These are phyloP conservation scores for Emmonsiellopsis sp. DNA, from an alignment of 2,329 filamentous ascomycete species.

Conservation along the genomic window DNA sequence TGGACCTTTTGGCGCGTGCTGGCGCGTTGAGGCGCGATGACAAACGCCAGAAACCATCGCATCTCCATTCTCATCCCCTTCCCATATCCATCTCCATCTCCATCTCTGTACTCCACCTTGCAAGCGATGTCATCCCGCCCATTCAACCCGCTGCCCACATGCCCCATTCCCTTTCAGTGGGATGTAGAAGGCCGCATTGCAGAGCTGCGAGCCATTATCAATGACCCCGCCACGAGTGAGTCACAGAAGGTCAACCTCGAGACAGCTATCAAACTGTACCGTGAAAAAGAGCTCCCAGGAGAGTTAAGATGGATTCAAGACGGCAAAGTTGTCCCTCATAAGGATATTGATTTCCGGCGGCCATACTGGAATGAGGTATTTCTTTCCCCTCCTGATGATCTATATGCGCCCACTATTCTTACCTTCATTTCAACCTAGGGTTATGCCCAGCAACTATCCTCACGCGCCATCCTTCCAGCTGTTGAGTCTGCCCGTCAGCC, in stretches of 20 bases:
- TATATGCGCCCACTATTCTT: background rate
- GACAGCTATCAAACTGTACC: conserved; percentile 2
- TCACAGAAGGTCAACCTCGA: background rate
- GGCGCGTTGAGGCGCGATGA: too few relatives aligned
- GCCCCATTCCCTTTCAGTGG: background rate
- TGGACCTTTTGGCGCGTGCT: too few relatives aligned
- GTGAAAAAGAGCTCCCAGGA: background rate
- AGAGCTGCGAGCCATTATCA: background rate
- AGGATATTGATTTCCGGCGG: background rate
- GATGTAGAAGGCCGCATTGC: background rate
- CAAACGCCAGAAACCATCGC: too few relatives aligned
- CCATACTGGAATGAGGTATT: conserved; percentile 7
- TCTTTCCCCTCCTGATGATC: background rate
- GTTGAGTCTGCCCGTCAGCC: background rate
- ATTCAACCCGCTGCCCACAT: background rate
- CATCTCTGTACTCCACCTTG: background rate
- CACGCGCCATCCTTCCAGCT: conserved; percentile 3
- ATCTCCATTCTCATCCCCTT: too few relatives aligned
- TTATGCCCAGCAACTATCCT: conserved; percentile 7
- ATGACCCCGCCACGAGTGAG: background rate
- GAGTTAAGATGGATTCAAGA: background rate
- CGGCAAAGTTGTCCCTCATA: conserved; percentile 3
- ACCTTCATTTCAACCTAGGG: conserved; percentile 6
- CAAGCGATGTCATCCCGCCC: background rate
- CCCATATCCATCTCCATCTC: too few relatives aligned